Evolutionary conservation across 345 rosid genomes (phyloP).

Genomic region (Brassica napus): Da-Ae NC_063445.1:1695501-1696000

Average conservation of each 20-base stretch:
- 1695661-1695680: neutral
- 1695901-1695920: neutral
- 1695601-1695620: neutral
- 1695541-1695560: conserved; percentile 5
- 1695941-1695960: neutral
- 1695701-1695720: neutral
- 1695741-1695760: neutral
- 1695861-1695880: neutral
- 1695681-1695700: neutral
- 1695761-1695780: neutral
- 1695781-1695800: neutral
- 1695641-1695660: neutral
- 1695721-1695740: neutral
- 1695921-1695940: neutral
- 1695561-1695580: conserved; percentile 7
- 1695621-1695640: neutral
- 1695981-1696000: neutral
- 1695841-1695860: neutral
- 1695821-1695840: neutral
- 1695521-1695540: neutral
- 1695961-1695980: neutral
- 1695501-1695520: neutral
- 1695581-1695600: neutral
- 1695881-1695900: neutral
- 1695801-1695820: neutral